Conservation (phyloP, 768 basidiomycete genomes). For the Calocybe gangraenosa region DNA sequence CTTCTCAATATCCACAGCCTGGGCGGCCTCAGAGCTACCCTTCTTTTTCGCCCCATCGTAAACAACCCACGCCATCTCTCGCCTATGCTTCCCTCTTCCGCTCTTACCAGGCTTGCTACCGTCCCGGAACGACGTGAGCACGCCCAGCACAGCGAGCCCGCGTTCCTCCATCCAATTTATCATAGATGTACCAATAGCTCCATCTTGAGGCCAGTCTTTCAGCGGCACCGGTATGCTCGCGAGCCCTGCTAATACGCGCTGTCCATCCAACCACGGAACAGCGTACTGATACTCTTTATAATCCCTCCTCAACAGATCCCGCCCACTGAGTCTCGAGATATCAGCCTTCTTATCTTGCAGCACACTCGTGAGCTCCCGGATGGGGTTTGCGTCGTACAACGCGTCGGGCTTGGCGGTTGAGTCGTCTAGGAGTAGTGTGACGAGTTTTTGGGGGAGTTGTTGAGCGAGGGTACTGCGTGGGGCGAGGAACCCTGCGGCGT, state of each 20-base stretch:
- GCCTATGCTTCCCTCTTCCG: conserved; percentile 50
- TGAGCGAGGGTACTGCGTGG: conserved; percentile 46
- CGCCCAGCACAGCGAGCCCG: conserved; percentile 63
- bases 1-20: conserved; percentile 27
- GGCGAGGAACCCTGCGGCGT: conserved; percentile 61
- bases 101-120: conserved; percentile 22
- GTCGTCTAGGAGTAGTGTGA: conserved; percentile 9
- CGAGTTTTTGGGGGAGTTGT: conserved; percentile 20
- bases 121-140: conserved; percentile 70
- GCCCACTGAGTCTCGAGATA: conserved; percentile 60
- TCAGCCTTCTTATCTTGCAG: conserved; percentile 60
- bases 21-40: neutral
- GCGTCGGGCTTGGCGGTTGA: conserved; percentile 18
- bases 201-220: conserved; percentile 45
- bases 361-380: conserved; percentile 44
- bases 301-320: conserved; percentile 87
- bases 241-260: conserved; percentile 60
- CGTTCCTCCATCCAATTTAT: conserved; percentile 64
- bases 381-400: conserved; percentile 33
- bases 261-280: conserved; percentile 21
- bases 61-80: conserved; percentile 69
- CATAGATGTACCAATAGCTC: conserved; percentile 35
- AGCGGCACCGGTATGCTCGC: conserved; percentile 78
- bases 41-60: conserved; percentile 25
- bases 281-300: conserved; percentile 80